Percentiles rank a stretch among this genome's conserved stretches.
Conservation (phyloP, 2,329 filamentous ascomycete species). For the Penicillium hesseltinei region DNA sequence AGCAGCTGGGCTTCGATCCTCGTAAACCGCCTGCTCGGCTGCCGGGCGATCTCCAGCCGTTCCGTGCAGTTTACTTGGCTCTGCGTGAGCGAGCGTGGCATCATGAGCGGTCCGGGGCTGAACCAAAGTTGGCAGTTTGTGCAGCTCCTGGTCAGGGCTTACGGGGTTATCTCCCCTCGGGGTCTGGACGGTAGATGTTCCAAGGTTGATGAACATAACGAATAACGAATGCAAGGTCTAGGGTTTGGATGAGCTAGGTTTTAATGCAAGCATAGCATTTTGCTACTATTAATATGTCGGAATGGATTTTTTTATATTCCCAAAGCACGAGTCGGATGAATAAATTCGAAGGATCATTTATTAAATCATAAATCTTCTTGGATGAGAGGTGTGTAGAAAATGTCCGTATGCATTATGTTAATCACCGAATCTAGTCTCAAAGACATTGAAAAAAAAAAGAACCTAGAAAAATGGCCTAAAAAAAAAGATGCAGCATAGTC, state of each 20-base stretch:
- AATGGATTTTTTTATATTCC: not conserved
- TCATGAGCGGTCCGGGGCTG: constrained; percentile 1
- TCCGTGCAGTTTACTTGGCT: constrained; percentile 7
- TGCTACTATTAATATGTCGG: not conserved
- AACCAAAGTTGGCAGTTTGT: constrained; percentile 4
- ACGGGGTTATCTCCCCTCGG: constrained; percentile 4
- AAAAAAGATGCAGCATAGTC: not conserved
- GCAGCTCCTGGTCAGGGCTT: not conserved
- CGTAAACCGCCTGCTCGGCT: not conserved
- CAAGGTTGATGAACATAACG: not conserved
- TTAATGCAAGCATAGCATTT: not conserved
- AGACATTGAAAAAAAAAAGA: not conserved
- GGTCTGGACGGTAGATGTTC: not conserved
- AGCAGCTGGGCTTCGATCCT: constrained; percentile 12
- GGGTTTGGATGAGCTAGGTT: not conserved
- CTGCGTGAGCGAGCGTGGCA: constrained; percentile 8
- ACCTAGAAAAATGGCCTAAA: not conserved
- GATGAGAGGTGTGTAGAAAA: not conserved
- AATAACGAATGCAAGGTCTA: not conserved
- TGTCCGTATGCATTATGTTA: not conserved
- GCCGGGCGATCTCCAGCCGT: constrained; percentile 7
- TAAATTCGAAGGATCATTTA: not conserved
- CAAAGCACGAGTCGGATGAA: not conserved
- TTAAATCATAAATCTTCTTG: not conserved
- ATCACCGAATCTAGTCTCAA: not conserved